Base-by-base conservation (phyloP, 2,329 filamentous ascomycete species). In the Beauveria bassiana region DNA sequence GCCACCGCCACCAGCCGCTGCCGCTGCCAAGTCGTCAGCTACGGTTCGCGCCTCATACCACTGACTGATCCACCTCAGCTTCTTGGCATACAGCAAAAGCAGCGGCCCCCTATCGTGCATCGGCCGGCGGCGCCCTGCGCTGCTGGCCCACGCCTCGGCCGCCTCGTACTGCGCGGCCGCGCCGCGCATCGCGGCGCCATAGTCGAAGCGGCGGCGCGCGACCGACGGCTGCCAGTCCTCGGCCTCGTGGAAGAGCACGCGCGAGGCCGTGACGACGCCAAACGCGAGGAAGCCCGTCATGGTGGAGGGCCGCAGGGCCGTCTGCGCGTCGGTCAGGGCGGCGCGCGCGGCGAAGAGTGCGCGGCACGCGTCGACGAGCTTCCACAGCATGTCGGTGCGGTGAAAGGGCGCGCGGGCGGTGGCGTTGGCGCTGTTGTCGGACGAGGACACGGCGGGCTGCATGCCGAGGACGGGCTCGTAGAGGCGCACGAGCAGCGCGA, bases 391-490 rank as follows among this genome's bases (percentile, higher is more conserved):
- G 24, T 60, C 58, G 58, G 40, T 54, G n/a, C 58, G 58, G 24
- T 50, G 49, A n/a, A 60, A 26, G 12, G 58, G 58, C 18, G n/a
- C 18, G 42, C 7, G 40, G 4, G 26, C 26, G 7, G 42, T 46
- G 3, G 58, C 7, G 40, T 60, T 60, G 40, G 58, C 50, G 47
- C 28, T 46, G 47, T 59, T 59, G 56, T 50, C 46, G 5, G 47
- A 5, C 3, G 12, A 10, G 2, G 56, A 45, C 7, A 38, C 40
- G 2, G 63, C 50, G 3, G 67, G 61, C 5, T 65, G 66, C 52
- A 70, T 64, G 57, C 67, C 67, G 7, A 73, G 67, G 9, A 65
- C 67, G 0, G 71, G 70, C 59, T 73, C 72, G 61, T 71, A 72
- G 1, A 74, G 65, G 2, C 69, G 68, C 5, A 70, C 62, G 3